These are phyloP conservation scores for Solanum clarkiae DNA, from an alignment of 257 asterid species.

Conservation along the genomic window DNA sequence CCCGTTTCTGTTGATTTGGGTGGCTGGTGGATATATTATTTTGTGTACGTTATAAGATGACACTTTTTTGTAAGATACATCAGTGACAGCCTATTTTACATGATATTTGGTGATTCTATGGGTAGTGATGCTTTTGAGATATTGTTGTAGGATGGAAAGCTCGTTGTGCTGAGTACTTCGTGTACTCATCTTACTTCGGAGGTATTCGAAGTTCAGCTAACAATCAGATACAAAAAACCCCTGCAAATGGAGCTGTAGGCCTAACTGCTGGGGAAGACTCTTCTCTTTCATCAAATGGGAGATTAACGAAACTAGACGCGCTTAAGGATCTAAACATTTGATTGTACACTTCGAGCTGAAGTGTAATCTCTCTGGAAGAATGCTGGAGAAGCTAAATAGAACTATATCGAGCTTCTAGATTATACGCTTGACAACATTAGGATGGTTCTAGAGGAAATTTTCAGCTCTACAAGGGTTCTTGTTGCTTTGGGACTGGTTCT, in stretches of 20 bases:
- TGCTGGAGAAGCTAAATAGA: not conserved
- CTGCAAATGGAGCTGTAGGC: slow-evolving; percentile 43
- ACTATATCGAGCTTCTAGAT: not conserved
- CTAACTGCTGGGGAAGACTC: slow-evolving; percentile 10
- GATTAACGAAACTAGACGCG: slow-evolving; percentile 33
- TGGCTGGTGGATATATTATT: not conserved
- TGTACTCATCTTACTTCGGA: slow-evolving; percentile 56
- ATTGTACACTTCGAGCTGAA: slow-evolving; percentile 6
- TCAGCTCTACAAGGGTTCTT: not conserved
- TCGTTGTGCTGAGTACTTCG: slow-evolving; percentile 70
- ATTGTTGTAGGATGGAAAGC: slow-evolving; percentile 69
- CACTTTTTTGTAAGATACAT: not conserved
- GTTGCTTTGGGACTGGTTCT: not conserved
- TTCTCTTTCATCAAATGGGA: slow-evolving; percentile 48
- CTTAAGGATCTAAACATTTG: slow-evolving; percentile 46
- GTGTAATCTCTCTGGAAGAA: slow-evolving; percentile 2
- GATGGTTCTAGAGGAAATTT: not conserved
- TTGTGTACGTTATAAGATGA: not conserved
- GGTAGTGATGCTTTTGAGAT: not conserved
- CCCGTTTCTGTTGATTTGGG: not conserved
- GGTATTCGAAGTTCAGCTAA: slow-evolving; percentile 63
- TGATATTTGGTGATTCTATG: not conserved
- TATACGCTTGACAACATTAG: not conserved
- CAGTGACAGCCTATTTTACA: not conserved
- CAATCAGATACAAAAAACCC: slow-evolving; percentile 19